phyloP scores from a whole-genome alignment of 352 stramenopile species.

The Thalassiosira hispida region DNA sequence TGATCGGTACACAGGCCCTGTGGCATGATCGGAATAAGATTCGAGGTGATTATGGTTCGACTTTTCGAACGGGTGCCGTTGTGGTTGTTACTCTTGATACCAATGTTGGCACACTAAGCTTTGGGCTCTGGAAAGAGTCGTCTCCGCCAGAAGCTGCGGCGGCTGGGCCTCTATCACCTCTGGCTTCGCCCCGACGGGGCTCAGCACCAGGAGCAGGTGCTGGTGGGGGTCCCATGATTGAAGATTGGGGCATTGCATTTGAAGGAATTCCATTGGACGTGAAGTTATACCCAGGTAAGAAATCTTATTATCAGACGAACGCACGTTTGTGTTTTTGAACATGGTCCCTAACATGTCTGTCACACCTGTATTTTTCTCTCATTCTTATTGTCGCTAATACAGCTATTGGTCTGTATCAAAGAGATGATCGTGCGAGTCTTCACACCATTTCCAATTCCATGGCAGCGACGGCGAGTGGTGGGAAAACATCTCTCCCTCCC shows the following conservation, averaged over 20 bases:
- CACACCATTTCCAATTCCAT: slow-evolving; percentile 63
- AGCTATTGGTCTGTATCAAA: slow-evolving; percentile 82
- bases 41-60: slow-evolving; percentile 80
- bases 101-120: slow-evolving; percentile 82
- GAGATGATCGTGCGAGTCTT: slow-evolving; percentile 81
- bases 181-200: slow-evolving; percentile 52
- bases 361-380: slow-evolving; percentile 4
- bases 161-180: slow-evolving; percentile 57
- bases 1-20: slow-evolving; percentile 98
- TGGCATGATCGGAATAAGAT: slow-evolving; percentile 96
- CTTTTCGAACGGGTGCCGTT: slow-evolving; percentile 77
- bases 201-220: slow-evolving; percentile 20
- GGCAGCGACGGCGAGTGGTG: slow-evolving; percentile 17
- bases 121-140: slow-evolving; percentile 80
- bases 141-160: slow-evolving; percentile 1
- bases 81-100: slow-evolving; percentile 85
- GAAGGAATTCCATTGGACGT: slow-evolving; percentile 83
- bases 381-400: too few relatives aligned
- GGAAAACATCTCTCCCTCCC: slow-evolving; percentile 22
- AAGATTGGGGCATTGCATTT: slow-evolving; percentile 86
- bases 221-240: slow-evolving; percentile 53
- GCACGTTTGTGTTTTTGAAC: not conserved
- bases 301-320: too few relatives aligned
- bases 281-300: slow-evolving; percentile 72
- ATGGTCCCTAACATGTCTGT: not conserved